Evolutionary conservation across 352 stramenopile species (phyloP), one percentile per base, ranked within the genome.

Genomic region (Elongisporangium prolatum): DNA sequence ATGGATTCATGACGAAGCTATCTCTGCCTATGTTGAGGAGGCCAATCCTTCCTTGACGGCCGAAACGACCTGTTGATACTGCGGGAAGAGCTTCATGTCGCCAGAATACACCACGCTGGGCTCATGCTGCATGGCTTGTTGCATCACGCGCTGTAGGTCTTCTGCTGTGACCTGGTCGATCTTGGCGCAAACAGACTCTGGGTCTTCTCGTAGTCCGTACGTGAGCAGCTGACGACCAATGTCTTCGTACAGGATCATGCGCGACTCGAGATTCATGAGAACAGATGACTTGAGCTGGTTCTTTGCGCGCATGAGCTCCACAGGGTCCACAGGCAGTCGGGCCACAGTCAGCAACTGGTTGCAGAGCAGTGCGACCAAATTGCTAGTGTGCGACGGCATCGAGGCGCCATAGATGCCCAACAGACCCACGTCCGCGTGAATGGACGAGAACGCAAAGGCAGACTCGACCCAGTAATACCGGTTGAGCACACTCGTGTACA

Each of bases 211-310:
- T 52, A 89, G 73, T 20, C 95, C 96, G 72, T 99, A 99, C 13
- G 97, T 99, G 22, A 99, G 83, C 37, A 99, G 78, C 54, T 99
- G 98, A 22, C 97, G 86, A 3, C 93, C 97, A 69, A 99, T 98
- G 79, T 99, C 98, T 82, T 99, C 98, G 74, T 98, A 99, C 61
- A 99, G 69, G 52, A 99, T 95, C 71, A 99, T 86, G 24, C 97
- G 81, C 21, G 88, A 98, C 82, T 99, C 98, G 50, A 99, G 86
- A 67, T 99, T 98, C 76, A 98, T 99, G 50, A 99, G 82, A 48
- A 99, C 91, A 56, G 97, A 98, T 64, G 91, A 98, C 75, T 99
- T 99, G 56, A 99, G 89, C 91, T 99, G 98, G 78, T 99, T 99
- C 74, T 98, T 97, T 48, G 98, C 97, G 38, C 98, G 91, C 49